Evolutionary conservation across 2,329 filamentous ascomycete species (phyloP), one percentile per base, ranked within the genome.

Genomic region (Daldinia eschscholtzii): DNA sequence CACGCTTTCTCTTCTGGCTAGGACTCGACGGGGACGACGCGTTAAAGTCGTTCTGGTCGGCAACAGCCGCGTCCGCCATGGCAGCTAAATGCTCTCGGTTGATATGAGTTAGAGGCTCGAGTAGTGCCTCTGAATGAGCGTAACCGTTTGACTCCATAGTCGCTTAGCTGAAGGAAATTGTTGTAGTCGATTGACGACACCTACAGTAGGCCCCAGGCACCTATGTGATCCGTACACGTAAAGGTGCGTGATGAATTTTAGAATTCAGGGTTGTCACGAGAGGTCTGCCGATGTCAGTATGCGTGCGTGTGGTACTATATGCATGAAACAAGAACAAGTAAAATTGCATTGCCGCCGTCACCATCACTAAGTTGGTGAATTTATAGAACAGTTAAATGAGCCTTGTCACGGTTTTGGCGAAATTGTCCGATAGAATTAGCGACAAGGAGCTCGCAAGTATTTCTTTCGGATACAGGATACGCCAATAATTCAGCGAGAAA

Each of bases 1-100:
- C 81, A 60, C 87, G 85, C 81, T 89, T 89, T 67, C 87, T 81
- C 80, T 89, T 89, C 75, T 85, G 83, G 15, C 80, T 79, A 10
- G 86, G 85, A 61, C 77, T 79, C 23, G 74, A 83, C 81, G 72
- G 79, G 75, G 61, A 79, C 71, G 74, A 81, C 67, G 72, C 79
- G 50, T 81, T 80, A 61, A 86, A 80, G 64, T 86, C 85, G 59
- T 83, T 79, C 61, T 86, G 85, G 57, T 87, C 84, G 30, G 80
- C 76, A 28, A 78, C 76, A 59, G 84, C 78, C 37, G 82, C 74
- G 46, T 87, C 84, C 66, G 85, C 81, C 85, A 87, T 87, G 57
- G 73, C 76, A 41, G 76, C 75, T 61, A 79, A 69, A 63, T 79
- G 77, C 59, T 78, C 77, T 37, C 77, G 75, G 62, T 79, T 77